Evolutionary conservation across 306 rosid species (phyloP).

Genomic region (Castanopsis chinensis): DNA sequence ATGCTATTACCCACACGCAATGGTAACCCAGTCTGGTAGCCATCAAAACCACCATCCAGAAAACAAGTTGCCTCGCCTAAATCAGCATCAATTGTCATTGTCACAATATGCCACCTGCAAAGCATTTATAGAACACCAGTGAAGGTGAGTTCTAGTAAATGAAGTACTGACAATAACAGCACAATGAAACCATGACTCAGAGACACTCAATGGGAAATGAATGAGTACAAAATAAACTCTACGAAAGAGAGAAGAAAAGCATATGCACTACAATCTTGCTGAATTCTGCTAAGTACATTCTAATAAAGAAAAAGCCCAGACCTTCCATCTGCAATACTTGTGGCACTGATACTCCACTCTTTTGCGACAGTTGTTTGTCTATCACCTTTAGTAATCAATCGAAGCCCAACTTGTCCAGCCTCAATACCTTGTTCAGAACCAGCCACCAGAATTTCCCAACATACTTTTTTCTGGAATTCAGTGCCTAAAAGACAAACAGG

Average conservation of each 20-base stretch:
- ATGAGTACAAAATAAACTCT: background rate
- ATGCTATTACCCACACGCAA: slow-evolving; percentile 66
- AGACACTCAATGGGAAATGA: background rate
- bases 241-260: slow-evolving; percentile 2
- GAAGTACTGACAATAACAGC: background rate
- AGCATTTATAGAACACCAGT: slow-evolving; percentile 16
- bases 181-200: slow-evolving; percentile 4
- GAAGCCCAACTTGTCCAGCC: slow-evolving; percentile 99
- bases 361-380: slow-evolving; percentile 90
- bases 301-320: slow-evolving; percentile 30
- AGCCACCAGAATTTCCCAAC: slow-evolving; percentile 98
- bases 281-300: slow-evolving; percentile 6
- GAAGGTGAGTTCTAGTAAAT: slow-evolving; percentile 6
- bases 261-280: background rate
- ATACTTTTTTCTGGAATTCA: slow-evolving; percentile 79
- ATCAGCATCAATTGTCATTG: slow-evolving; percentile 94
- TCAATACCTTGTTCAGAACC: slow-evolving; percentile 99
- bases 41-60: slow-evolving; percentile 96
- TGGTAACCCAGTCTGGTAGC: slow-evolving; percentile 88
- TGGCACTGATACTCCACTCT: slow-evolving; percentile 95
- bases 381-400: slow-evolving; percentile 96
- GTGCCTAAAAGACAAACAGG: slow-evolving; percentile 97
- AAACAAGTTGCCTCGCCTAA: slow-evolving; percentile 94
- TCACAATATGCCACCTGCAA: slow-evolving; percentile 98
- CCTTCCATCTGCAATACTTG: slow-evolving; percentile 99